Conservation (phyloP, 1,284 basidiomycete genomes). For the Ustilago nuda region DNA sequence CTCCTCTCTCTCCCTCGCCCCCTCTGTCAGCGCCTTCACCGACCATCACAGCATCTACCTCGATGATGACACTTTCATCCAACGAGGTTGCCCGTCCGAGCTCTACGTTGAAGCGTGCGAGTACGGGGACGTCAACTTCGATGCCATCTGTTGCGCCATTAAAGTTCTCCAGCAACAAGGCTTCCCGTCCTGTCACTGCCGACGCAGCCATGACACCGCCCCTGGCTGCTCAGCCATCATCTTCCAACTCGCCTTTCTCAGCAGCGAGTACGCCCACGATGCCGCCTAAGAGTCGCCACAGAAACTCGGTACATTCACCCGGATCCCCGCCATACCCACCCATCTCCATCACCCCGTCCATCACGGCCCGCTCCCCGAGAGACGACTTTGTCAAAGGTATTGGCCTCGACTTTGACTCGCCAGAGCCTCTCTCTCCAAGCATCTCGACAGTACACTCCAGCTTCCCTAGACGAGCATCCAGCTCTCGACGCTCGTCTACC, state of each 20-base stretch:
- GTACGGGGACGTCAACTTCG: slow-evolving; percentile 1
- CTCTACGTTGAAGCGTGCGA: background rate
- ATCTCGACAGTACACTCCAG: background rate
- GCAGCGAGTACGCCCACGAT: slow-evolving; percentile 4
- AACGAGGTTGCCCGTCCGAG: background rate
- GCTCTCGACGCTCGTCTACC: background rate
- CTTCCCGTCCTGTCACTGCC: background rate
- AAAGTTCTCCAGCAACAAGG: slow-evolving; percentile 7
- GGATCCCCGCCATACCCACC: background rate
- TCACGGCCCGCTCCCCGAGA: background rate
- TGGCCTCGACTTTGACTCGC: slow-evolving; percentile 4
- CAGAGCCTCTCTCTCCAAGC: slow-evolving; percentile 1
- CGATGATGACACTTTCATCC: background rate
- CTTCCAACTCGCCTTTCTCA: background rate
- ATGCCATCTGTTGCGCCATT: slow-evolving; percentile 9
- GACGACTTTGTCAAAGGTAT: slow-evolving; percentile 6
- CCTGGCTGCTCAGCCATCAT: background rate
- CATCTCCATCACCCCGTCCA: background rate
- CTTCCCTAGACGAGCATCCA: background rate
- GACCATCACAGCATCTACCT: background rate
- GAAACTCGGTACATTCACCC: slow-evolving; percentile 2
- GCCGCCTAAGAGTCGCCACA: slow-evolving; percentile 3
- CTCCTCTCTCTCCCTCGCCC: background rate
- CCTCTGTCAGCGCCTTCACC: background rate
- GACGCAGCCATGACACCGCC: background rate